phyloP scores from a whole-genome alignment of 83 land plant genomes.

The Picea engelmannii region DNA sequence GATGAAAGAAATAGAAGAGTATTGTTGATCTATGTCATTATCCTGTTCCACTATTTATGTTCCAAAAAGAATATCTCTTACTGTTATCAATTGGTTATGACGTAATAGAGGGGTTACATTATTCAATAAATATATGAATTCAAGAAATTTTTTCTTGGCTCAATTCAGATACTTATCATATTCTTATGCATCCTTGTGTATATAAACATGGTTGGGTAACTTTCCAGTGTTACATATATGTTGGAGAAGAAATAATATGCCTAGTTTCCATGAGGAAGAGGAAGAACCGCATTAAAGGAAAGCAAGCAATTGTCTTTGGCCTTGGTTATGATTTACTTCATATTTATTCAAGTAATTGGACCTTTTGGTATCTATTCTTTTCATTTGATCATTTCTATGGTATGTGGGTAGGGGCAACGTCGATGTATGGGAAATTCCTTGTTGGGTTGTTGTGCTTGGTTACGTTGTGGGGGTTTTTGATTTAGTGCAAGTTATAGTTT shows the following conservation, averaged over 20 bases:
- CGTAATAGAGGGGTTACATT: too few relatives aligned
- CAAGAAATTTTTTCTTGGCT: too few relatives aligned
- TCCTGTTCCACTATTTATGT: too few relatives aligned
- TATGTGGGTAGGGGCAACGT: constrained; percentile 20
- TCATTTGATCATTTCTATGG: background rate
- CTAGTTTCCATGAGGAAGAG: constrained; percentile 65
- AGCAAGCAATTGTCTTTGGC: constrained; percentile 21
- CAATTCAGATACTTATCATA: background rate
- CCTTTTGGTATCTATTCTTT: background rate
- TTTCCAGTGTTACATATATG: constrained; percentile 79
- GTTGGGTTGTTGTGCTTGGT: constrained; percentile 28
- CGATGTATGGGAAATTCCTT: constrained; percentile 16
- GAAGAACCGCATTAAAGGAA: constrained; percentile 61
- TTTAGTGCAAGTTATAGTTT: constrained; percentile 76
- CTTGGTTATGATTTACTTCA: constrained; percentile 39
- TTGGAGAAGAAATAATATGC: constrained; percentile 66
- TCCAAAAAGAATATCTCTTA: too few relatives aligned
- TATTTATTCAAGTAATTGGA: constrained; percentile 6
- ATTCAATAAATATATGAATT: too few relatives aligned
- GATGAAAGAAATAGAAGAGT: too few relatives aligned
- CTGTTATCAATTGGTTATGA: too few relatives aligned
- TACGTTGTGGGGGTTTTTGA: constrained; percentile 52
- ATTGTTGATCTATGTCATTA: too few relatives aligned
- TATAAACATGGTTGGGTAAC: constrained; percentile 65
- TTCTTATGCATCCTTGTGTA: constrained; percentile 39